Evolutionary conservation across 2,329 filamentous ascomycete species (phyloP).

Genomic region (Ambrosiella xylebori): DNA sequence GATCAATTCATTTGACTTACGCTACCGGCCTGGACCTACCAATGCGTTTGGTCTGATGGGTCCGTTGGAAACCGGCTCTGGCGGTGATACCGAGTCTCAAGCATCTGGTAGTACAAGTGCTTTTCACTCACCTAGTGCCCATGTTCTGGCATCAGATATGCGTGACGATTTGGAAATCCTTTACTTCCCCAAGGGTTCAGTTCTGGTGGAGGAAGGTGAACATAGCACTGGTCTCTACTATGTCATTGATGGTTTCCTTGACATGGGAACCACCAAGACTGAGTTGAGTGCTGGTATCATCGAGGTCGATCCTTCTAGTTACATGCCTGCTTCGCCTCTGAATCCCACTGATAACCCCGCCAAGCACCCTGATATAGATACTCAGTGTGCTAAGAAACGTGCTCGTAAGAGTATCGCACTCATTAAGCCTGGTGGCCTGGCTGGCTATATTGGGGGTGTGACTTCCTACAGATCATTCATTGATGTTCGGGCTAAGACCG

Average conservation of each 20-base stretch:
- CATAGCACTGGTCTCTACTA: constrained; percentile 95
- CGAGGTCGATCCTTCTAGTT: constrained; percentile 12
- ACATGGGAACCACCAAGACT: constrained; percentile 35
- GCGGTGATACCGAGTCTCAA: constrained; percentile 69
- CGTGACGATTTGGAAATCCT: constrained; percentile 92
- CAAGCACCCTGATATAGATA: constrained; percentile 16
- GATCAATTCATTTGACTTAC: constrained; percentile 29
- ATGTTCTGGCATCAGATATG: constrained; percentile 58
- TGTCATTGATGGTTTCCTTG: constrained; percentile 89
- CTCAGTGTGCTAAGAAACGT: constrained; percentile 29
- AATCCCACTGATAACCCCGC: background rate
- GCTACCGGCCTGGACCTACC: constrained; percentile 21
- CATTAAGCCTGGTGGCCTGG: constrained; percentile 85
- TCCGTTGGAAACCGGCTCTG: constrained; percentile 51
- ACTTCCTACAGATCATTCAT: constrained; percentile 94
- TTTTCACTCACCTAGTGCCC: constrained; percentile 43
- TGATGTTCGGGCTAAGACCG: constrained; percentile 91
- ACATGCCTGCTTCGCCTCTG: constrained; percentile 1
- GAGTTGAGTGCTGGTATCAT: constrained; percentile 8
- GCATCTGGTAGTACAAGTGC: constrained; percentile 51
- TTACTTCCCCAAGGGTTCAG: constrained; percentile 85
- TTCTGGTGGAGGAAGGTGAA: constrained; percentile 91
- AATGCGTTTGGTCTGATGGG: constrained; percentile 88
- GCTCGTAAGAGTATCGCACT: constrained; percentile 59
- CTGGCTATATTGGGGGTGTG: constrained; percentile 85